Evolutionary conservation across 1,139 yeast species (phyloP).

Genomic region (Kluyveromyces marxianus): DNA sequence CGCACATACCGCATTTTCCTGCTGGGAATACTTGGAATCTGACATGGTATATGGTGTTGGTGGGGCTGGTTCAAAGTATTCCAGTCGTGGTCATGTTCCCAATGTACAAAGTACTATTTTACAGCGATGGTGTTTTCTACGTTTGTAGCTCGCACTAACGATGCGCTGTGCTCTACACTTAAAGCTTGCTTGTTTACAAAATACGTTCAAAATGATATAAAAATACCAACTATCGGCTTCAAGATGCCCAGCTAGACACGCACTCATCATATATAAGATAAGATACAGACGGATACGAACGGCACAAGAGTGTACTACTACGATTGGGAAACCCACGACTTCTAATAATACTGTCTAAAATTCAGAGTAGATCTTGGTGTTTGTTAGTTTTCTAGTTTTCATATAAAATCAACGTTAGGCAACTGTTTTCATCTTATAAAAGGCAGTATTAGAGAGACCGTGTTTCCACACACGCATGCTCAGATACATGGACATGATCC

Average conservation of each 20-base stretch:
- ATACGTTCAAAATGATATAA: not conserved
- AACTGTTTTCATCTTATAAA: constrained; percentile 31
- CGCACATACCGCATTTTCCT: constrained; percentile 34
- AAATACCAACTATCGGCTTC: not conserved
- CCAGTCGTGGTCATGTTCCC: too few relatives aligned
- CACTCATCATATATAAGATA: not conserved
- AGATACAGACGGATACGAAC: not conserved
- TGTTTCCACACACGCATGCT: not conserved
- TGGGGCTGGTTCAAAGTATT: too few relatives aligned
- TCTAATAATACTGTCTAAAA: not conserved
- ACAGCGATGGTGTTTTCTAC: too few relatives aligned
- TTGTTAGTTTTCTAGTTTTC: constrained; percentile 29
- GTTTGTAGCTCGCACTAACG: too few relatives aligned
- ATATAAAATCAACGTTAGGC: constrained; percentile 27
- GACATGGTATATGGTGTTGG: constrained; percentile 30
- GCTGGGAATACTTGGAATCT: constrained; percentile 34
- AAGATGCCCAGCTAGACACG: not conserved
- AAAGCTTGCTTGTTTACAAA: not conserved
- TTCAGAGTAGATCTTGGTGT: constrained; percentile 38
- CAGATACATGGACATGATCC: not conserved
- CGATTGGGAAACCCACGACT: not conserved
- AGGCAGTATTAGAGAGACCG: not conserved
- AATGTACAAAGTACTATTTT: too few relatives aligned
- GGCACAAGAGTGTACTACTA: not conserved
- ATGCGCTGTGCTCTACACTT: too few relatives aligned